Conservation (phyloP, 1,284 basidiomycete species). For the Tilletia indica region DNA sequence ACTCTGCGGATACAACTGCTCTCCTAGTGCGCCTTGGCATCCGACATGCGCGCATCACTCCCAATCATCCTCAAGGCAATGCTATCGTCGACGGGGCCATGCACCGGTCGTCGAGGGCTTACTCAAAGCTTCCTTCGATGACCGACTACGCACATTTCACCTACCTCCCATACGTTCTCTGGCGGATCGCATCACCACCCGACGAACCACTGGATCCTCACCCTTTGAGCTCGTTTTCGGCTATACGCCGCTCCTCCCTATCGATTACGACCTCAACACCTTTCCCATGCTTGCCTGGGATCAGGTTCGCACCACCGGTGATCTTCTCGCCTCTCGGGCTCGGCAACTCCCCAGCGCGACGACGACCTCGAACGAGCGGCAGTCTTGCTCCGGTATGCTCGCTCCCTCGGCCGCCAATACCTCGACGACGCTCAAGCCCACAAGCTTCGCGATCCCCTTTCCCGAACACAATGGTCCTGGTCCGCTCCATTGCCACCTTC, state of each 20-base stretch:
- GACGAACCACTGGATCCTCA: background rate
- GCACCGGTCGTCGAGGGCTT: background rate
- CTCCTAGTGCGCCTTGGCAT: background rate
- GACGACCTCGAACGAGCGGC: background rate
- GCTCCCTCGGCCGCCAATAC: background rate
- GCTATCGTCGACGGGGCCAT: background rate
- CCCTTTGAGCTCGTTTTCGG: conserved; percentile 4
- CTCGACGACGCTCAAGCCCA: background rate
- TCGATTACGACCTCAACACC: conserved; percentile 1
- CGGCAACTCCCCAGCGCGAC: background rate
- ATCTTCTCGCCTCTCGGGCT: background rate
- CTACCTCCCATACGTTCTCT: background rate
- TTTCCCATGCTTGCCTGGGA: background rate
- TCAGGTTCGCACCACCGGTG: background rate
- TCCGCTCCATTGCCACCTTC: background rate
- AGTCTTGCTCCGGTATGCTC: background rate
- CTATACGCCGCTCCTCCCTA: conserved; percentile 1
- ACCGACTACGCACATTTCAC: background rate
- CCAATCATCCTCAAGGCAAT: background rate
- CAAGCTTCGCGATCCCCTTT: background rate
- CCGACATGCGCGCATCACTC: conserved; percentile 1
- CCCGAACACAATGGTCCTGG: background rate
- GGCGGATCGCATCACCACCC: conserved; percentile 3
- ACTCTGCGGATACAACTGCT: background rate
- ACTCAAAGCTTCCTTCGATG: conserved; percentile 1